phyloP scores from a whole-genome alignment of 305 asterid species.

The Fraxinus paxiana region DNA sequence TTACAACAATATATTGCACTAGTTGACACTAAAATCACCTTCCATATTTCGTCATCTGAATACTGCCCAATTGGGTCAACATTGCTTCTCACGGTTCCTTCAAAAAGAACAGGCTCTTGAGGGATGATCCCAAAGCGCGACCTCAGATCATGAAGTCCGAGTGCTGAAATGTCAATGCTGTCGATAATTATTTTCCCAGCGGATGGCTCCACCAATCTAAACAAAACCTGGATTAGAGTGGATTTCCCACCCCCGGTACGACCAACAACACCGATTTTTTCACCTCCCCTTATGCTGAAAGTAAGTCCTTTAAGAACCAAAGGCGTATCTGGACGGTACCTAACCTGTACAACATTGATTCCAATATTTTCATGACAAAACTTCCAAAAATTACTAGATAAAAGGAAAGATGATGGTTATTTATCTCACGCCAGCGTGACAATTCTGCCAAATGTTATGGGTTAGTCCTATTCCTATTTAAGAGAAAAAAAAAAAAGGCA shows the following conservation, averaged over 20 bases:
- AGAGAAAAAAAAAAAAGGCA: neutral
- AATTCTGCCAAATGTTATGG: neutral
- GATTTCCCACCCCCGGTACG: conserved; percentile 97
- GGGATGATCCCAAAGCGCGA: conserved; percentile 93
- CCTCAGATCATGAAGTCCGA: conserved; percentile 91
- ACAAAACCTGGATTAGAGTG: conserved; percentile 81
- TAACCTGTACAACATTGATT: conserved; percentile 50
- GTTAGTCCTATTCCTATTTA: neutral
- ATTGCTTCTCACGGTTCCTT: conserved; percentile 93
- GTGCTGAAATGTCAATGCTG: conserved; percentile 52
- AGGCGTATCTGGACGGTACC: conserved; percentile 83
- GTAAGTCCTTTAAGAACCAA: conserved; percentile 77
- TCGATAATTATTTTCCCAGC: conserved; percentile 69
- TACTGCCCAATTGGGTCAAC: conserved; percentile 73
- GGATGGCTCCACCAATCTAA: conserved; percentile 87
- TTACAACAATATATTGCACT: neutral
- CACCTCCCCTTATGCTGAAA: conserved; percentile 70
- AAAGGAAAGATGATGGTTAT: neutral
- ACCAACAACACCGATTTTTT: conserved; percentile 92
- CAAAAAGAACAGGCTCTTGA: conserved; percentile 91
- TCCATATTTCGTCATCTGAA: conserved; percentile 86
- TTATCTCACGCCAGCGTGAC: neutral
- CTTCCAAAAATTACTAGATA: neutral
- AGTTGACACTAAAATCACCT: conserved; percentile 38
- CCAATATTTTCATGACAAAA: neutral